These are phyloP conservation scores for Trichophyton simii DNA, from an alignment of 2,329 filamentous ascomycete species.

Conservation along the genomic window DNA sequence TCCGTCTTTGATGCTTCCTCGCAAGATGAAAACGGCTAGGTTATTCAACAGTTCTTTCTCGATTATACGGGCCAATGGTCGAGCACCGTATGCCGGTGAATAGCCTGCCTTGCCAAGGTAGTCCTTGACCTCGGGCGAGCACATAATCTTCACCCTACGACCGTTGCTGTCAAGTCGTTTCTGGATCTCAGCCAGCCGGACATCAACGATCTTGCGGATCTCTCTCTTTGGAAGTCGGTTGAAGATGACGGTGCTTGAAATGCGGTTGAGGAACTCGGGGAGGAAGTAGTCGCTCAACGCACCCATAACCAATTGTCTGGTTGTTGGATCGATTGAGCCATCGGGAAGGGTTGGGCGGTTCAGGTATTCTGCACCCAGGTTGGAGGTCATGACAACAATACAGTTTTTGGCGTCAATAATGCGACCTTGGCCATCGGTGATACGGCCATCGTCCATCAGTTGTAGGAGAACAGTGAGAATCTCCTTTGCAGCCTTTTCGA, in stretches of 20 bases:
- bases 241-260: slow-evolving; percentile 93
- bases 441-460: slow-evolving; percentile 97
- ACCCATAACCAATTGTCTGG: slow-evolving; percentile 78
- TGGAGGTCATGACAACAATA: slow-evolving; percentile 98
- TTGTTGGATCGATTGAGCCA: slow-evolving; percentile 74
- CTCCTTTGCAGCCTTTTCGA: slow-evolving; percentile 98
- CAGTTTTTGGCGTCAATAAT: slow-evolving; percentile 94
- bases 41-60: slow-evolving; percentile 96
- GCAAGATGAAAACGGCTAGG: slow-evolving; percentile 78
- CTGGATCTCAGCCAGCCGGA: slow-evolving; percentile 80
- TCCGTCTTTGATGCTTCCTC: slow-evolving; percentile 72
- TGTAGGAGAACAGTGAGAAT: slow-evolving; percentile 93
- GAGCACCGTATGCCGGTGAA: slow-evolving; percentile 86
- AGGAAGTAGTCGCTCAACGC: slow-evolving; percentile 91
- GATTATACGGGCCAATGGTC: slow-evolving; percentile 77
- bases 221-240: slow-evolving; percentile 83
- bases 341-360: slow-evolving; percentile 63
- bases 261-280: slow-evolving; percentile 96
- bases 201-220: slow-evolving; percentile 90
- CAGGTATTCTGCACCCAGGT: slow-evolving; percentile 90
- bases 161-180: slow-evolving; percentile 75
- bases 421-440: slow-evolving; percentile 94
- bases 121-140: slow-evolving; percentile 75
- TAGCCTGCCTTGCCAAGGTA: slow-evolving; percentile 87
- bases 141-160: slow-evolving; percentile 72